Percentiles rank a stretch among this genome's conserved stretches.
Conservation (phyloP, 2,329 filamentous ascomycete species). For the Cryphonectria radicalis region DNA sequence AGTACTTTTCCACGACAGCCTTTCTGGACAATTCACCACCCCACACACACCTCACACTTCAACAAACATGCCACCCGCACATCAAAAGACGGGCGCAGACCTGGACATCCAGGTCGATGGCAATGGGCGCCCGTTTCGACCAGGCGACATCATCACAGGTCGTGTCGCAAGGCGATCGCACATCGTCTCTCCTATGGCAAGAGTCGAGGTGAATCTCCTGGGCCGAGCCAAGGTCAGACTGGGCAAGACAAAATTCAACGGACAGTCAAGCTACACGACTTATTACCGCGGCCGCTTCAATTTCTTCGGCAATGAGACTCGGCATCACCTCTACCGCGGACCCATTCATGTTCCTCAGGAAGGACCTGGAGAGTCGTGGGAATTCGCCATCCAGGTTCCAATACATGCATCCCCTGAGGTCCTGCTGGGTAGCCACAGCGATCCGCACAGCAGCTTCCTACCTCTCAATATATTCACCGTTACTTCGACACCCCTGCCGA, state of each 20-base stretch:
- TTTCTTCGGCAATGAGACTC: slow-evolving; percentile 31
- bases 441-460: slow-evolving; percentile 31
- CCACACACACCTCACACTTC: background rate
- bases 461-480: slow-evolving; percentile 18
- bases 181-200: slow-evolving; percentile 32
- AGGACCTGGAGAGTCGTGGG: slow-evolving; percentile 33
- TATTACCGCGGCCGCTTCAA: slow-evolving; percentile 35
- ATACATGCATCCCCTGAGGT: slow-evolving; percentile 18
- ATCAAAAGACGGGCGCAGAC: background rate
- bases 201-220: slow-evolving; percentile 32
- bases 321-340: slow-evolving; percentile 29
- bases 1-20: background rate
- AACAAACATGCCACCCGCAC: slow-evolving; percentile 17
- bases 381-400: slow-evolving; percentile 38
- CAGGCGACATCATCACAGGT: slow-evolving; percentile 38
- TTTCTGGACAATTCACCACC: background rate
- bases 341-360: slow-evolving; percentile 35
- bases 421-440: background rate
- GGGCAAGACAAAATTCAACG: background rate
- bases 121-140: slow-evolving; percentile 18
- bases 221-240: slow-evolving; percentile 2
- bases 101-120: slow-evolving; percentile 23
- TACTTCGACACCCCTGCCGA: slow-evolving; percentile 29
- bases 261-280: background rate
- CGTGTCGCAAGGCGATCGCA: slow-evolving; percentile 32